Base-by-base conservation (phyloP, 2,329 filamentous ascomycete species). In the Trichophyton mentagrophytes region DNA sequence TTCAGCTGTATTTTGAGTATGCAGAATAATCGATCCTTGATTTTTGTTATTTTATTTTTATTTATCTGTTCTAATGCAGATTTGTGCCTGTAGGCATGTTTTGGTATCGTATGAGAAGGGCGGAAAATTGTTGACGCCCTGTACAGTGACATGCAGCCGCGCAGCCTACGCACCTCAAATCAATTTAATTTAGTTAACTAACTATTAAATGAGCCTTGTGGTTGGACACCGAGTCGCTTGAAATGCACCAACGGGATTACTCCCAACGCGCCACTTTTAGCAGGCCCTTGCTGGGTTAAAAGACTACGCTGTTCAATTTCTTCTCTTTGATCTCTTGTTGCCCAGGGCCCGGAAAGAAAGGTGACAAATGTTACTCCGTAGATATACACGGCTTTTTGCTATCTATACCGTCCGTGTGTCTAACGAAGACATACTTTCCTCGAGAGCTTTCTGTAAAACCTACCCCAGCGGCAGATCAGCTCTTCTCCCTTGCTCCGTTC, bases 31-130 rank as follows among this genome's bases (percentile, higher is more conserved):
- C 3, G 2, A 36, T 36, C 17, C 30, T 20, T 33, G 15, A n/a
- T 53, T 22, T 55, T 27, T n/a, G 15, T 30, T 58, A 44, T 30
- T 57, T 33, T 9, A 42, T 25, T 17, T 17, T 44, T n/a, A 44
- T 44, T n/a, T 44, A 44, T n/a, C n/a, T 58, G 33, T 51, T 17
- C 25, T 53, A 42, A 47, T 53, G 44, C 25, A 49, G 30, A 27
- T 30, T 59, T 60, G 47, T 5, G 27, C n/a, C 58, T 55, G 57
- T 57, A 49, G 8, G 15, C 51, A 51, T 57, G 55, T 53, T 59
- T 57, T 25, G 51, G 51, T 55, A 55, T 27, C 51, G 51, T 55
- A 55, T 55, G 27, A 33, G 27, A 36, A 27, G 13, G 46, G 46
- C 9, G 46, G 46, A 27, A 27, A 20, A 55, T 15, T 55, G 20